These are phyloP conservation scores for Amesomyces nigricolor DNA, from an alignment of 2,329 filamentous ascomycete species.

Conservation along the genomic window DNA sequence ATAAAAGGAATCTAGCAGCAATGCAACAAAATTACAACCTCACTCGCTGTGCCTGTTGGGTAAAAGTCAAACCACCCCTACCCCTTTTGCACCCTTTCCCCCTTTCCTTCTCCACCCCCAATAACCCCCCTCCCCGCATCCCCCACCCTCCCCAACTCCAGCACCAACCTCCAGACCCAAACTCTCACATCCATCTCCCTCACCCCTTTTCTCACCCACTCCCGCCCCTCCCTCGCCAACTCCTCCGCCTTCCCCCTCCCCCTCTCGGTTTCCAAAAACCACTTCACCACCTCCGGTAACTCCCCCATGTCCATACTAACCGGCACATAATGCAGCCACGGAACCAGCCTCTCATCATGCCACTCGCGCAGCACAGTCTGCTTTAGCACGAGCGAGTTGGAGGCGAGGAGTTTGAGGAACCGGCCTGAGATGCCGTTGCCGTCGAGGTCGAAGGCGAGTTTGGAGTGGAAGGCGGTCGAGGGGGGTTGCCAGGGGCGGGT, in stretches of 20 bases:
- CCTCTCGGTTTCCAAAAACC: slow-evolving; percentile 38
- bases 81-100: not conserved
- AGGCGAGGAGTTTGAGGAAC: slow-evolving; percentile 46
- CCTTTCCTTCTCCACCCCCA: not conserved
- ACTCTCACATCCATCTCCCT: slow-evolving; percentile 54
- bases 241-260: slow-evolving; percentile 44
- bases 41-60: too few species aligned
- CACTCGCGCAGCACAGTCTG: slow-evolving; percentile 50
- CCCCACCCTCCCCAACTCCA: slow-evolving; percentile 48
- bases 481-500: slow-evolving; percentile 23
- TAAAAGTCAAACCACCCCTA: not conserved
- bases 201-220: slow-evolving; percentile 50
- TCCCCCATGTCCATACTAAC: slow-evolving; percentile 46
- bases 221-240: slow-evolving; percentile 49
- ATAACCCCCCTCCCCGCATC: slow-evolving; percentile 28
- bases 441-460: slow-evolving; percentile 48
- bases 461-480: slow-evolving; percentile 33
- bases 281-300: slow-evolving; percentile 46
- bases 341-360: slow-evolving; percentile 51
- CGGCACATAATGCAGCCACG: slow-evolving; percentile 54
- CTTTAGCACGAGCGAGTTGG: slow-evolving; percentile 44
- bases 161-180: slow-evolving; percentile 55
- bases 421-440: slow-evolving; percentile 52
- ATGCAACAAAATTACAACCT: too few species aligned
- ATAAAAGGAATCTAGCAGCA: too few species aligned